These are phyloP conservation scores for Somion occarium DNA, from an alignment of 1,284 basidiomycete species.

Conservation along the genomic window DNA sequence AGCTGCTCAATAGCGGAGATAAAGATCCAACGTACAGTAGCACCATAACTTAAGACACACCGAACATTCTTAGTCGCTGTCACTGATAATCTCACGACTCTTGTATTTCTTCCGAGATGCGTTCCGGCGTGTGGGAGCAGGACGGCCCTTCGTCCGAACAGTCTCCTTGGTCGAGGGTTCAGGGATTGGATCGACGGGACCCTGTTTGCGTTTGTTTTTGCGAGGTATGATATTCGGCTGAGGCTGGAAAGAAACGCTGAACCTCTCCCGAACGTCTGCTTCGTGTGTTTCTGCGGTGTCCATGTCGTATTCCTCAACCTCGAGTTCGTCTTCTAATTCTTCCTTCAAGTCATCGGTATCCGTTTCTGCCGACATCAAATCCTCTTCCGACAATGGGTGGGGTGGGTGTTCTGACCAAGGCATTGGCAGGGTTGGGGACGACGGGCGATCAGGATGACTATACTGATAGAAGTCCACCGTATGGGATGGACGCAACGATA, in stretches of 20 bases:
- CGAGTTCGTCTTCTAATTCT: background rate
- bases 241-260: no score
- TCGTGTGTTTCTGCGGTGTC: background rate
- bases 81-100: constrained; percentile 3
- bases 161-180: background rate
- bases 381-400: background rate
- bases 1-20: no score
- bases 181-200: background rate
- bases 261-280: no score
- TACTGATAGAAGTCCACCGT: background rate
- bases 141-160: background rate
- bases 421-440: background rate
- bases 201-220: background rate
- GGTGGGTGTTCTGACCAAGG: background rate
- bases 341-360: background rate
- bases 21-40: no score
- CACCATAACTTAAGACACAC: background rate
- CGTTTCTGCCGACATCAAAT: background rate
- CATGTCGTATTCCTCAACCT: background rate
- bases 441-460: background rate
- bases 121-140: background rate
- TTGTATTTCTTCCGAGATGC: background rate
- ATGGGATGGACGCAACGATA: background rate
- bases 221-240: no score
- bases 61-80: background rate